Conservation (phyloP, 352 stramenopile species). For the Globisporangium ultimum region DNA sequence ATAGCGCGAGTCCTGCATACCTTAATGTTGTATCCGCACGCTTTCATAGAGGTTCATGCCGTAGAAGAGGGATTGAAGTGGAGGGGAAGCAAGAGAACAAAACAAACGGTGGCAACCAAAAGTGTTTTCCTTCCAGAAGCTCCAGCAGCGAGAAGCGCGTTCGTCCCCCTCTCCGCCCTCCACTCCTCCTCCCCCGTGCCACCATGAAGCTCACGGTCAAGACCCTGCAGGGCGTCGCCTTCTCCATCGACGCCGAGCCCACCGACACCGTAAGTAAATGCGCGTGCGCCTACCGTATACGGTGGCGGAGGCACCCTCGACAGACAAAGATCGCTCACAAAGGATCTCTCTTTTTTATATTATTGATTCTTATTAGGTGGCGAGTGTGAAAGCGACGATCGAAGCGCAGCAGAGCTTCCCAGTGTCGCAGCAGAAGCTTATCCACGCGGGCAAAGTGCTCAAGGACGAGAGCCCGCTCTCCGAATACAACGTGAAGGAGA, state of each 20-base stretch:
- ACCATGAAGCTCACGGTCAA: constrained; percentile 88
- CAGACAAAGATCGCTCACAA: too few relatives aligned
- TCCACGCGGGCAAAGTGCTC: constrained; percentile 86
- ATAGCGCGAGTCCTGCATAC: too few relatives aligned
- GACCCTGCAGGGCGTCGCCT: constrained; percentile 82
- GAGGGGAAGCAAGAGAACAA: too few relatives aligned
- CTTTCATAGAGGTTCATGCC: too few relatives aligned
- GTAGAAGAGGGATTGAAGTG: too few relatives aligned
- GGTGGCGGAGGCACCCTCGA: too few relatives aligned
- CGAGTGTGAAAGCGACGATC: constrained; percentile 79
- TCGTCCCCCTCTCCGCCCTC: not conserved
- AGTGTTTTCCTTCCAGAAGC: constrained; percentile 9
- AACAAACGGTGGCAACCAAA: not conserved
- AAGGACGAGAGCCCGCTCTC: constrained; percentile 79
- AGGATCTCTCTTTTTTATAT: constrained; percentile 7
- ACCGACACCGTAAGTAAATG: constrained; percentile 54
- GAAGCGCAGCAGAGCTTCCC: constrained; percentile 68
- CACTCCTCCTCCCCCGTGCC: not conserved
- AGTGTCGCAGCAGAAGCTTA: constrained; percentile 79
- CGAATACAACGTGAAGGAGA: constrained; percentile 87
- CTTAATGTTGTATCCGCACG: too few relatives aligned
- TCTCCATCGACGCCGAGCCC: constrained; percentile 67
- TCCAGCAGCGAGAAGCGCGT: not conserved
- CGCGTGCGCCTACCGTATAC: not conserved
- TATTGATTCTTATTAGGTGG: constrained; percentile 39